Base-by-base conservation (phyloP, 192 early-diverging fungal species). In the Podila minutissima region DNA sequence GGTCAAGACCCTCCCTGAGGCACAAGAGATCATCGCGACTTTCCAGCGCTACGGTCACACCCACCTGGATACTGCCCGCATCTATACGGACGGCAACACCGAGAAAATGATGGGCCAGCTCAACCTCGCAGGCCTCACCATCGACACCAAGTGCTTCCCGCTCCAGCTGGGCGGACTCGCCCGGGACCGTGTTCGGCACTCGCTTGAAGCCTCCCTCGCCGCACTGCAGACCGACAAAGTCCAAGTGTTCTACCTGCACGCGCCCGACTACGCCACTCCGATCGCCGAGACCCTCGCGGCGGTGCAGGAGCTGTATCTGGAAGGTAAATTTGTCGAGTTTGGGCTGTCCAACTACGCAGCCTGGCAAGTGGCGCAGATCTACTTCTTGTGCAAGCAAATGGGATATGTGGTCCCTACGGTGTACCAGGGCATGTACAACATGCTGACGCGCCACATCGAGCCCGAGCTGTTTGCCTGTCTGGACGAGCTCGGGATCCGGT, bases 231-330 rank as follows among this genome's bases (percentile, higher is more conserved):
- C 70, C 4, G 59, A 86, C 20, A 82, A 85, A 62, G 89, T 91
- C 28, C 88, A 90, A 51, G 85, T 92, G 2, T 92, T 92, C 72
- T 92, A 92, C 66, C 82, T 92, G 3, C 91, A 92, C 65, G 89
- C 89, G 0, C 91, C 91, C 0, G 91, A 92, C 60, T 86, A 90
- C 70, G 73, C 83, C 0, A 86, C 84, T 4, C 88, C 89, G 26
- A 85, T 89, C 58, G 83, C 84, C 60, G 66, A 79, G 11, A 92
- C 91, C 9, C 74, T 92, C 7, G 35, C 66, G 32, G 88, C 88
- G 26, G 89, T 92, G 24, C 72, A 92, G 19, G 85, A 91, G 51
- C 50, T 92, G 38, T 88, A 91, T 71, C 15, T 82, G 29, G 75
- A 84, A 63, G 89, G 89, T 17, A 71, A 70, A 37, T 92, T 92